A percentile compares a stretch with the other conserved stretches of the same genome.
Evolutionary conservation across 768 basidiomycete species (phyloP).

Genomic region (Leccinum arenicola): DNA sequence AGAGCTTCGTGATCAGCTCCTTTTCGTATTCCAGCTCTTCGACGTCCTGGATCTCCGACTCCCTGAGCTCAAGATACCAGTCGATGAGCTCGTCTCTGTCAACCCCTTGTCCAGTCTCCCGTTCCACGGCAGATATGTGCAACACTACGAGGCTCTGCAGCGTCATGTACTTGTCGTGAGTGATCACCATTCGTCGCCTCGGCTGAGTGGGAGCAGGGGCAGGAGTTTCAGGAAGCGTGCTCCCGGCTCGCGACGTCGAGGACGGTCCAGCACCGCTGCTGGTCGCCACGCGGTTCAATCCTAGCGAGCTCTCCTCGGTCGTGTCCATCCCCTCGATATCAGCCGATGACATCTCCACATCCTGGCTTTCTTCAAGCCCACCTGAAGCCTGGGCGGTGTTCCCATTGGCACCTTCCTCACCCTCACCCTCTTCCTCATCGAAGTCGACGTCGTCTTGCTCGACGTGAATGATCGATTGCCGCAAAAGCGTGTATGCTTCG

Average conservation of each 20-base stretch:
- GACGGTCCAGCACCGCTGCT: slow-evolving; percentile 32
- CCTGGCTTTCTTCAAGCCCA: slow-evolving; percentile 50
- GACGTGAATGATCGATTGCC: slow-evolving; percentile 98
- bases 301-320: slow-evolving; percentile 47
- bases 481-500: slow-evolving; percentile 90
- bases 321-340: slow-evolving; percentile 54
- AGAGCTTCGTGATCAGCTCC: slow-evolving; percentile 84
- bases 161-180: slow-evolving; percentile 92
- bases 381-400: slow-evolving; percentile 34
- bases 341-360: slow-evolving; percentile 62
- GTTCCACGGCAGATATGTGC: slow-evolving; percentile 76
- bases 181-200: slow-evolving; percentile 84
- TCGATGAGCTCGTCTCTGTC: slow-evolving; percentile 92
- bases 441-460: slow-evolving; percentile 99
- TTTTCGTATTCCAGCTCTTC: slow-evolving; percentile 90
- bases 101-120: slow-evolving; percentile 69
- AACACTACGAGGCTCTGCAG: slow-evolving; percentile 87
- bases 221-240: slow-evolving; percentile 29
- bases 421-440: slow-evolving; percentile 82
- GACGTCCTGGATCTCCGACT: slow-evolving; percentile 76
- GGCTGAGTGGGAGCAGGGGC: slow-evolving; percentile 42
- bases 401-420: slow-evolving; percentile 44
- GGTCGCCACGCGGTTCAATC: slow-evolving; percentile 36
- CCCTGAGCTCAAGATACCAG: slow-evolving; percentile 93
- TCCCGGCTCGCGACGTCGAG: slow-evolving; percentile 31